Percentiles rank a stretch among this genome's conserved stretches.
Conservation (phyloP, 345 rosid genomes). For the Brassica napus region DNA sequence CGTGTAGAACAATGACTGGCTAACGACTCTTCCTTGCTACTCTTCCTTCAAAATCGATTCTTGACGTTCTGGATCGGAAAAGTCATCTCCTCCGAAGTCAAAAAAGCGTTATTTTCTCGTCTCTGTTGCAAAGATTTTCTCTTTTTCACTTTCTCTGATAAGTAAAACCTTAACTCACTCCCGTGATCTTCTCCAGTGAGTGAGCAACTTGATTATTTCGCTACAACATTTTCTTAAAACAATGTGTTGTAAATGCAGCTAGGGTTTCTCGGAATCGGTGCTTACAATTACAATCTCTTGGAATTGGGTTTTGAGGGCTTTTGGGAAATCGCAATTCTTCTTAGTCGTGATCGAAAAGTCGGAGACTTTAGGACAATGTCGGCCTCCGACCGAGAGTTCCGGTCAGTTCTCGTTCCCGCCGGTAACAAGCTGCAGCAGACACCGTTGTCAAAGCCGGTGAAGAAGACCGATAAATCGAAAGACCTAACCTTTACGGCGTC, state of each 20-base stretch:
- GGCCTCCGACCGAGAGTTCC: constrained; percentile 61
- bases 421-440: constrained; percentile 65
- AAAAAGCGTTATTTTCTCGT: background rate
- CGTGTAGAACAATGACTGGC: constrained; percentile 21
- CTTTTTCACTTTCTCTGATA: background rate
- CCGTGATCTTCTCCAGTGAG: constrained; percentile 8
- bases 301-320: constrained; percentile 8
- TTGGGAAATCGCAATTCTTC: background rate
- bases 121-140: background rate
- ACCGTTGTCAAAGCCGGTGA: constrained; percentile 57
- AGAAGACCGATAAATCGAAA: constrained; percentile 52
- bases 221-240: constrained; percentile 6
- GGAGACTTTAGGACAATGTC: background rate
- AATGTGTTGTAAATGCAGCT: constrained; percentile 30
- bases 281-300: constrained; percentile 2
- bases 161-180: constrained; percentile 11
- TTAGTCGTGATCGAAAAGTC: constrained; percentile 4
- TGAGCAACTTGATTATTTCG: constrained; percentile 17
- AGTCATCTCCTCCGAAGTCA: constrained; percentile 28
- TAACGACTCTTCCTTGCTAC: constrained; percentile 12
- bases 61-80: constrained; percentile 37
- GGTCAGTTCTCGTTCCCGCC: constrained; percentile 71
- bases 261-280: constrained; percentile 13
- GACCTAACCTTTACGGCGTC: constrained; percentile 11
- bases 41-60: constrained; percentile 20